Evolutionary conservation across 2,329 filamentous ascomycete species (phyloP).

Genomic region (Chaetomium sp.): DNA sequence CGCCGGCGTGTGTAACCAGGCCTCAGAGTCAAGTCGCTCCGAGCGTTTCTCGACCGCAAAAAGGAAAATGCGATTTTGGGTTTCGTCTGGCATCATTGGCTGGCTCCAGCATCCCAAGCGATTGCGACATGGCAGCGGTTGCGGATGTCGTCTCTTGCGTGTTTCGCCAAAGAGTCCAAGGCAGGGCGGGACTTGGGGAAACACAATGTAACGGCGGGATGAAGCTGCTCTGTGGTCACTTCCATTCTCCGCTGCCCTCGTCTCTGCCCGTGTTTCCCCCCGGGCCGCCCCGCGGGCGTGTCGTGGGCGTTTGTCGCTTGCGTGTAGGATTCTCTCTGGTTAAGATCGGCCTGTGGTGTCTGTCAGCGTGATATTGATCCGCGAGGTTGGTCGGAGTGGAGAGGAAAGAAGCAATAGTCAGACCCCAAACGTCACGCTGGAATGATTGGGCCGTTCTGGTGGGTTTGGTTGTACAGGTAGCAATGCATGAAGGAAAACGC

Average conservation of each 20-base stretch:
- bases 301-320: neutral
- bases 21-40: no score
- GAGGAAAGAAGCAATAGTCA: conserved; percentile 17
- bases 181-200: conserved; percentile 17
- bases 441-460: conserved; percentile 17
- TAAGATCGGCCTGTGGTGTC: neutral
- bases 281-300: conserved; percentile 1
- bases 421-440: neutral
- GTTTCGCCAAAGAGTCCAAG: conserved; percentile 8
- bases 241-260: neutral
- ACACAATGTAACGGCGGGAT: conserved; percentile 21
- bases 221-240: neutral
- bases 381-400: conserved; percentile 5
- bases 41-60: no score
- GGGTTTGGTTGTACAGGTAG: conserved; percentile 24
- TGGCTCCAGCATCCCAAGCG: conserved; percentile 11
- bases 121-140: conserved; percentile 15
- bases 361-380: conserved; percentile 9
- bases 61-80: conserved; percentile 5
- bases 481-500: conserved; percentile 21
- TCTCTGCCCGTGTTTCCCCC: neutral
- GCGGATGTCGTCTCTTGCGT: neutral
- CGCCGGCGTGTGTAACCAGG: no score
- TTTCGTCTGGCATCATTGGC: neutral
- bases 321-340: no score